These are phyloP conservation scores for Infundibulicybe gibba DNA, from an alignment of 768 basidiomycete genomes.

Conservation along the genomic window DNA sequence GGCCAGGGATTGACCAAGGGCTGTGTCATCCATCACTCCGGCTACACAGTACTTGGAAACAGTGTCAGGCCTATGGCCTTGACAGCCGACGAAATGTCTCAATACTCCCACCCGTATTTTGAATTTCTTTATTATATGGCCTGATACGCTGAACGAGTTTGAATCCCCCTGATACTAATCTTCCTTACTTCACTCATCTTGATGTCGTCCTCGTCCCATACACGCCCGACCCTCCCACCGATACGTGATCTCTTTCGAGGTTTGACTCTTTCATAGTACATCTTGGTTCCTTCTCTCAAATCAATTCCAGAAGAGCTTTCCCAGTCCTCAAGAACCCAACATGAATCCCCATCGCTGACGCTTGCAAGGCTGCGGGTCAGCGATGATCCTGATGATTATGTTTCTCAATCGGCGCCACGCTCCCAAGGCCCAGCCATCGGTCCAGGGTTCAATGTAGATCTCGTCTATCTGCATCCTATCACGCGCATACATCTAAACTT, in stretches of 20 bases:
- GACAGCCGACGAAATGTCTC: constrained; percentile 6
- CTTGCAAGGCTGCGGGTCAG: constrained; percentile 40
- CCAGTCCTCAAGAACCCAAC: constrained; percentile 3
- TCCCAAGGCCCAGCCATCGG: no score
- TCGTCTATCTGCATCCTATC: no score
- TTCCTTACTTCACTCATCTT: constrained; percentile 10
- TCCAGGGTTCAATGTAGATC: no score
- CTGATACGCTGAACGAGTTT: no score
- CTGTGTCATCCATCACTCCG: constrained; percentile 4
- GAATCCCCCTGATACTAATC: constrained; percentile 7
- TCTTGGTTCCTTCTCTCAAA: not conserved
- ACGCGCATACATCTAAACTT: no score
- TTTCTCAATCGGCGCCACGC: no score
- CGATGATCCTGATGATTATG: constrained; percentile 23
- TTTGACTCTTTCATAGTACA: constrained; percentile 14
- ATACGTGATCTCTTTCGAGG: constrained; percentile 70
- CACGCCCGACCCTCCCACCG: constrained; percentile 63
- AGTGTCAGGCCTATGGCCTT: constrained; percentile 2
- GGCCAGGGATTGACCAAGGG: constrained; percentile 4
- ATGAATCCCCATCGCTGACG: constrained; percentile 32
- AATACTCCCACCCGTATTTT: constrained; percentile 3
- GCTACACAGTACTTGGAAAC: constrained; percentile 11
- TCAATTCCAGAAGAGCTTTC: constrained; percentile 6
- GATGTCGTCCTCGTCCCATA: constrained; percentile 11
- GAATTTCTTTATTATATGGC: not conserved